Conservation (phyloP, 495 filamentous ascomycete genomes). For the Podospora australis region DNA sequence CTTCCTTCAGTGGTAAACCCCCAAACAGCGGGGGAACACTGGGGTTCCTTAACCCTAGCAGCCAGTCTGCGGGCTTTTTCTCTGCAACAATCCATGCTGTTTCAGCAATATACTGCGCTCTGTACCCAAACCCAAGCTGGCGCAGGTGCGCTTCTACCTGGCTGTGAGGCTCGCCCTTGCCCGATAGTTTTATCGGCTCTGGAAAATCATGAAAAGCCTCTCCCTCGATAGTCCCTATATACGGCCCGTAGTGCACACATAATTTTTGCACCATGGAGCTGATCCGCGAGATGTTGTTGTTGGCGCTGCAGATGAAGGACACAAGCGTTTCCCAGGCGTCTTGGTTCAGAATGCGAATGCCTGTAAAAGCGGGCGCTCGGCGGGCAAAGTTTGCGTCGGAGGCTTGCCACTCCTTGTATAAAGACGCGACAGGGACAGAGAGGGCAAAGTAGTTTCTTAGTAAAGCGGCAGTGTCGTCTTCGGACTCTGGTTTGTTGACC, state of each 20-base stretch:
- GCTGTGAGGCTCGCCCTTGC: too few species aligned
- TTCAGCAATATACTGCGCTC: slow-evolving; percentile 82
- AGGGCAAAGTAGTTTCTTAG: slow-evolving; percentile 81
- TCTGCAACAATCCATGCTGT: slow-evolving; percentile 70
- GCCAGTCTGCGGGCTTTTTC: slow-evolving; percentile 65
- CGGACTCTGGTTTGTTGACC: slow-evolving; percentile 18
- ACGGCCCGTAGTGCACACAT: slow-evolving; percentile 74
- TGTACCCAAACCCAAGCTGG: slow-evolving; percentile 86
- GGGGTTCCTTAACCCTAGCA: slow-evolving; percentile 68
- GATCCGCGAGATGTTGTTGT: slow-evolving; percentile 95
- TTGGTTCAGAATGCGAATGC: slow-evolving; percentile 90
- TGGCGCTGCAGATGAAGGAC: slow-evolving; percentile 95
- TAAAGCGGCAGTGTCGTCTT: slow-evolving; percentile 59
- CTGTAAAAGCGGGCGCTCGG: slow-evolving; percentile 79
- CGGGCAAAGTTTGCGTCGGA: slow-evolving; percentile 85
- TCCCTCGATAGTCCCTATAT: slow-evolving; percentile 63
- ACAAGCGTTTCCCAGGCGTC: slow-evolving; percentile 95
- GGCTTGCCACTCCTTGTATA: slow-evolving; percentile 84
- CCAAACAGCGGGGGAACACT: slow-evolving; percentile 53
- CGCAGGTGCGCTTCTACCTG: slow-evolving; percentile 73
- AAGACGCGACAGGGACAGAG: slow-evolving; percentile 56
- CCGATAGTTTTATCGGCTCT: slow-evolving; percentile 59
- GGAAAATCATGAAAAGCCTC: slow-evolving; percentile 86
- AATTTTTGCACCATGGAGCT: slow-evolving; percentile 94
- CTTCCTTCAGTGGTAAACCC: too few species aligned